Evolutionary conservation across 495 filamentous ascomycete genomes (phyloP), one percentile per base, ranked within the genome.

Genomic region (Amorphotheca resinae): DNA sequence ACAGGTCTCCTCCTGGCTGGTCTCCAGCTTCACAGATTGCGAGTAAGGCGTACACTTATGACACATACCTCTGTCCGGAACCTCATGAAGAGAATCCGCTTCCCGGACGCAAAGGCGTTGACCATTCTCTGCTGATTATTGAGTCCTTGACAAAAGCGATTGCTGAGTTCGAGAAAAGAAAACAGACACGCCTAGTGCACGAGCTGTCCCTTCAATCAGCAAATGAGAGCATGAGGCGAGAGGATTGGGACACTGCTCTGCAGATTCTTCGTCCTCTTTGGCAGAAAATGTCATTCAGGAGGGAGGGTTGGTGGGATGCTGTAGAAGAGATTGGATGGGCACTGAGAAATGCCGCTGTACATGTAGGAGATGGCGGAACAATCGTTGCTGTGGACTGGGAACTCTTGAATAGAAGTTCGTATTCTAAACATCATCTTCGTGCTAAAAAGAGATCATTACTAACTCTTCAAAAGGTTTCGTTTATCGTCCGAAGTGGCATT

Each of bases 371-470:
- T 49, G 67, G 67, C 9, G 77, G 79, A 31, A 70, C 76, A 11
- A 62, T 88, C 8, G 55, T 95, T 21, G 71, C 74, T 26, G 79
- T 89, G n/a, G 79, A 86, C 41, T 89, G 87, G 77, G 89, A 95
- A 55, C 67, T 95, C 23, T 62, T 84, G 46, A 79, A 77, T 51
- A 66, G 62, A 45, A 64, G 82, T 87, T 58, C 59, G 81, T 61
- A 32, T 12, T 18, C 33, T 25, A 14, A 37, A 1, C 21, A 16
- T 26, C 2, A 39, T 17, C 12, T 36, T 12, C 22, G n/a, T n/a
- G n/a, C n/a, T n/a, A n/a, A n/a, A n/a, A 40, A 48, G 28, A 42
- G 48, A 33, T 55, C 28, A 45, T n/a, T 52, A 22, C 31, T 56
- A 4, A 22, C 44, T 31, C 21, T 23, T 28, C 12, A 28, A 11